These are phyloP conservation scores for Penicillium sp. DNA, from an alignment of 2,329 filamentous ascomycete species.

Conservation along the genomic window DNA sequence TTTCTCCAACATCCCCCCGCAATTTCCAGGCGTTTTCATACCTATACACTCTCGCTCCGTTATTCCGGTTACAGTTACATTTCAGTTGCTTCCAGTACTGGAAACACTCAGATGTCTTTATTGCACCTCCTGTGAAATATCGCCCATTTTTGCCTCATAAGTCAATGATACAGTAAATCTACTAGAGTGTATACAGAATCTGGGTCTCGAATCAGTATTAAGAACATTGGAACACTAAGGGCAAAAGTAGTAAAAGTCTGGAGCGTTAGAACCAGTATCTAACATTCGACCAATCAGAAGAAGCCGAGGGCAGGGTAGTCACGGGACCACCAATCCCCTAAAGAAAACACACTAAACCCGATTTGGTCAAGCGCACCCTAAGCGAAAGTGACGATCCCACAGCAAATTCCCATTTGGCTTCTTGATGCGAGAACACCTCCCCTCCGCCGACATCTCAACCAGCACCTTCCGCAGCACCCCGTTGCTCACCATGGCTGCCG, in stretches of 20 bases:
- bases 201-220: neutral
- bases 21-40: slow-evolving; percentile 16
- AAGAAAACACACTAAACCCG: slow-evolving; percentile 21
- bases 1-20: slow-evolving; percentile 11
- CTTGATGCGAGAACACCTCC: slow-evolving; percentile 34
- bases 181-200: slow-evolving; percentile 1
- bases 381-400: slow-evolving; percentile 36
- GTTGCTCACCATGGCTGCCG: slow-evolving; percentile 64
- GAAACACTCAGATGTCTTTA: neutral
- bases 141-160: slow-evolving; percentile 5
- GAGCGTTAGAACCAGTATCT: neutral
- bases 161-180: slow-evolving; percentile 1
- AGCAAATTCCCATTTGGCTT: slow-evolving; percentile 30
- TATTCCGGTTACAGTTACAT: neutral
- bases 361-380: slow-evolving; percentile 28
- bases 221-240: neutral
- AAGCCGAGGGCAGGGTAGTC: slow-evolving; percentile 25
- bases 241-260: neutral
- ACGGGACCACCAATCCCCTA: slow-evolving; percentile 32
- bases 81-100: neutral
- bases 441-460: slow-evolving; percentile 36
- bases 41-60: neutral
- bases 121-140: slow-evolving; percentile 9
- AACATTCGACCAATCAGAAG: slow-evolving; percentile 16
- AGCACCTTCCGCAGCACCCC: slow-evolving; percentile 37